These are phyloP conservation scores for Exophiala xenobiotica DNA, from an alignment of 2,329 filamentous ascomycete species.

Conservation along the genomic window DNA sequence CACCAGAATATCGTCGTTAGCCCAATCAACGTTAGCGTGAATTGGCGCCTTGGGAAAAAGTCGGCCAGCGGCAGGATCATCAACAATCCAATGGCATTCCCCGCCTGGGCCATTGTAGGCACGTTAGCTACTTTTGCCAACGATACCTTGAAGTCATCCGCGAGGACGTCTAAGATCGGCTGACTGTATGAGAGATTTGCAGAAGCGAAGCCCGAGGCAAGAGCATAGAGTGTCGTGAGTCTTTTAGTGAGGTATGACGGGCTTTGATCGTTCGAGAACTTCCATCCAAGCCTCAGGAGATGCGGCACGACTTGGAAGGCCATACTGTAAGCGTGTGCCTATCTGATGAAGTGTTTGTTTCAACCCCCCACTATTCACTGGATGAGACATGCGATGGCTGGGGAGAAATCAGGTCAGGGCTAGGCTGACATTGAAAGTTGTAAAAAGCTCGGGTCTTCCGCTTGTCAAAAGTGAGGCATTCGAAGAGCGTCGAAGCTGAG, in stretches of 20 bases:
- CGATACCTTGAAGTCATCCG: slow-evolving; percentile 65
- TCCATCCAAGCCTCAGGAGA: slow-evolving; percentile 19
- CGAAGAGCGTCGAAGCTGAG: background rate
- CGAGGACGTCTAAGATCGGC: slow-evolving; percentile 72
- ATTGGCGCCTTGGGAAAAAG: slow-evolving; percentile 62
- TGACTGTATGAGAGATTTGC: slow-evolving; percentile 81
- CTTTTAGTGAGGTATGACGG: slow-evolving; percentile 6
- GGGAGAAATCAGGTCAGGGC: background rate
- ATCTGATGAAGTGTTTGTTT: slow-evolving; percentile 1
- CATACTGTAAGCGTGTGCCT: slow-evolving; percentile 3
- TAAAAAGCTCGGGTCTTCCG: background rate
- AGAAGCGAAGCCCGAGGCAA: slow-evolving; percentile 62
- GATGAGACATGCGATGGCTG: background rate
- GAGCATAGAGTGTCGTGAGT: slow-evolving; percentile 12
- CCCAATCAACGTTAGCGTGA: slow-evolving; percentile 62
- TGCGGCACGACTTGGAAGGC: slow-evolving; percentile 1
- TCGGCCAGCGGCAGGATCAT: slow-evolving; percentile 76
- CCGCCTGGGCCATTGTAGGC: slow-evolving; percentile 74
- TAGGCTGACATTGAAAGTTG: background rate
- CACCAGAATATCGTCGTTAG: slow-evolving; percentile 66
- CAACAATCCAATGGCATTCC: slow-evolving; percentile 71
- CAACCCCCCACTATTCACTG: background rate
- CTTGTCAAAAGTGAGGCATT: background rate
- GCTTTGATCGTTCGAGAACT: slow-evolving; percentile 34
- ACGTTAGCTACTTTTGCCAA: slow-evolving; percentile 67